These are phyloP conservation scores for Trichoderma erinaceum DNA, from an alignment of 495 filamentous ascomycete species.

Conservation along the genomic window DNA sequence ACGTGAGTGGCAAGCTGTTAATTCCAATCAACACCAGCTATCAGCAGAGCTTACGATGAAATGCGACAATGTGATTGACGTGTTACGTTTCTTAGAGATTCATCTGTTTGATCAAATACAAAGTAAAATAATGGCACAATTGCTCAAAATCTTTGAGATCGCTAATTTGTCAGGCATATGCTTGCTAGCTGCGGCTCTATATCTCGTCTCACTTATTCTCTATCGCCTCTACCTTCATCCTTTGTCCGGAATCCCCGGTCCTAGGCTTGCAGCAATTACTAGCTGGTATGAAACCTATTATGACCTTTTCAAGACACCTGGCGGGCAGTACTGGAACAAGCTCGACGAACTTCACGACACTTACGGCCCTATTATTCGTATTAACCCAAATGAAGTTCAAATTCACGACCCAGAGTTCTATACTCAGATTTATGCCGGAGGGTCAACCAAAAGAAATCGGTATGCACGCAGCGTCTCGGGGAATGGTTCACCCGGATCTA, in stretches of 20 bases:
- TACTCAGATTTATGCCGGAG: background rate
- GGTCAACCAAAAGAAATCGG: no score
- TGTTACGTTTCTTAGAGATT: no score
- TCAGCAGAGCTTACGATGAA: no score
- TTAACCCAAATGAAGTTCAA: background rate
- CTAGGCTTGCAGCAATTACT: slow-evolving; percentile 41
- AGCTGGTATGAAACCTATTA: slow-evolving; percentile 42
- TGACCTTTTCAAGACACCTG: slow-evolving; percentile 27
- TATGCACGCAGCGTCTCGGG: no score
- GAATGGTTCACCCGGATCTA: no score
- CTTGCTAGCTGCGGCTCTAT: background rate
- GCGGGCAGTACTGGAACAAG: slow-evolving; percentile 34
- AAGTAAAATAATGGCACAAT: no score
- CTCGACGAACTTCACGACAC: slow-evolving; percentile 38
- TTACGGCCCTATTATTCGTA: slow-evolving; percentile 29
- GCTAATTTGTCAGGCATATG: no score
- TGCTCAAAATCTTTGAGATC: no score
- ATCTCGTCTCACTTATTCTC: slow-evolving; percentile 16
- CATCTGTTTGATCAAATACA: no score
- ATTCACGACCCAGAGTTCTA: background rate
- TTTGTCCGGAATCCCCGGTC: slow-evolving; percentile 39
- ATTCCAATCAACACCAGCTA: no score
- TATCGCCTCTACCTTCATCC: slow-evolving; percentile 46
- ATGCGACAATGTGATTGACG: no score
- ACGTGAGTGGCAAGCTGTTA: no score